Evolutionary conservation across 331 rosid species (phyloP).

Genomic region (Quercus phellos): DNA sequence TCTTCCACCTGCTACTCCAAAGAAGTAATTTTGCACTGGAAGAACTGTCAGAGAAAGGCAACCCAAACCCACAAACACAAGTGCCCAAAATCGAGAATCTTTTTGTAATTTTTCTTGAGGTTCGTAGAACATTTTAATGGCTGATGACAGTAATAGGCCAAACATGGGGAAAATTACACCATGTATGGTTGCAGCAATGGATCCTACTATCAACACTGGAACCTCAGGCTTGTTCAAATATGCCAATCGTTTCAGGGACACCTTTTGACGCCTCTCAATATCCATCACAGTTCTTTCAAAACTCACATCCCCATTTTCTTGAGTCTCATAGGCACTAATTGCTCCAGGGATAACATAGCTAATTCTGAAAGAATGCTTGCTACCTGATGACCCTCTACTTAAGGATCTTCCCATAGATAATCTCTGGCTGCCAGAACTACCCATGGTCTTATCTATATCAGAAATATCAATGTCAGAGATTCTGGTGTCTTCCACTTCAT

Average conservation of each 20-base stretch:
- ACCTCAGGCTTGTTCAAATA: slow-evolving; percentile 65
- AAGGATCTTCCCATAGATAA: slow-evolving; percentile 18
- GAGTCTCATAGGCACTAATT: background rate
- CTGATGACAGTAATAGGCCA: slow-evolving; percentile 57
- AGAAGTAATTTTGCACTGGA: slow-evolving; percentile 50
- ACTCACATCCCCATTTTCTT: slow-evolving; percentile 1
- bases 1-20: slow-evolving; percentile 79
- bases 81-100: slow-evolving; percentile 59
- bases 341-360: slow-evolving; percentile 24
- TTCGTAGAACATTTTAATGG: slow-evolving; percentile 54
- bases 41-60: slow-evolving; percentile 19
- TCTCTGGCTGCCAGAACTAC: slow-evolving; percentile 13
- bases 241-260: slow-evolving; percentile 47
- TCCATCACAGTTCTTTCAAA: background rate
- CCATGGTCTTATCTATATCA: background rate
- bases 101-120: slow-evolving; percentile 39
- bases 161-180: slow-evolving; percentile 60
- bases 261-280: slow-evolving; percentile 12
- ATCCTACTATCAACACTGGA: slow-evolving; percentile 52
- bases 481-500: slow-evolving; percentile 22
- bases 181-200: slow-evolving; percentile 50
- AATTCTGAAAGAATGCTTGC: slow-evolving; percentile 23
- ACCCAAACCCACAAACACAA: slow-evolving; percentile 49
- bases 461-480: slow-evolving; percentile 20
- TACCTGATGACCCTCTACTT: slow-evolving; percentile 37